Conservation (phyloP, 306 rosid species). For the Glycine soja region DNA sequence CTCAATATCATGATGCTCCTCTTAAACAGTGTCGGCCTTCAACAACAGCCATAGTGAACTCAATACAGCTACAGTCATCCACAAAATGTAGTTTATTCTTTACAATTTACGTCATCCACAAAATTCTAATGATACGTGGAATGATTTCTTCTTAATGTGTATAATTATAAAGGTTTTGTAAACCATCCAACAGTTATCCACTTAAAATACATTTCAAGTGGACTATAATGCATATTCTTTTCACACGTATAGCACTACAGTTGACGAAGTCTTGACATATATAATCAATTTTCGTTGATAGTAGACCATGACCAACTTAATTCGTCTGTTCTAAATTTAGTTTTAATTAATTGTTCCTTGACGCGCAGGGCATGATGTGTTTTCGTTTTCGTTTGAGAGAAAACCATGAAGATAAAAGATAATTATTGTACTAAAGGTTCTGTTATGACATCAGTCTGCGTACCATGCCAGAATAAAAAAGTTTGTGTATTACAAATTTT, state of each 20-base stretch:
- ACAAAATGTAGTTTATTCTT: no score
- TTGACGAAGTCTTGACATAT: background rate
- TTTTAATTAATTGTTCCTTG: no score
- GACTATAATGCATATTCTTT: slow-evolving; percentile 10
- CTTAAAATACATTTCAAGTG: no score
- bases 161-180: no score
- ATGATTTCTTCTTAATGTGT: no score
- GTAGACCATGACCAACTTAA: background rate
- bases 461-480: background rate
- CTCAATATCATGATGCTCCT: no score
- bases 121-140: no score
- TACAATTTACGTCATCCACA: no score
- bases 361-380: background rate
- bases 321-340: background rate
- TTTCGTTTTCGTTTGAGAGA: background rate
- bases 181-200: no score
- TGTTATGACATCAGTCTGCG: background rate
- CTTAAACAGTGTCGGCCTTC: no score
- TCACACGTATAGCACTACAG: background rate
- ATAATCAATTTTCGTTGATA: slow-evolving; percentile 3
- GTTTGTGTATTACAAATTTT: background rate
- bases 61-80: no score
- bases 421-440: background rate
- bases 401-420: background rate
- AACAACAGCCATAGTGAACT: no score